These are phyloP conservation scores for Thymus quinquecostatus DNA, from an alignment of 257 asterid genomes.

Conservation along the genomic window DNA sequence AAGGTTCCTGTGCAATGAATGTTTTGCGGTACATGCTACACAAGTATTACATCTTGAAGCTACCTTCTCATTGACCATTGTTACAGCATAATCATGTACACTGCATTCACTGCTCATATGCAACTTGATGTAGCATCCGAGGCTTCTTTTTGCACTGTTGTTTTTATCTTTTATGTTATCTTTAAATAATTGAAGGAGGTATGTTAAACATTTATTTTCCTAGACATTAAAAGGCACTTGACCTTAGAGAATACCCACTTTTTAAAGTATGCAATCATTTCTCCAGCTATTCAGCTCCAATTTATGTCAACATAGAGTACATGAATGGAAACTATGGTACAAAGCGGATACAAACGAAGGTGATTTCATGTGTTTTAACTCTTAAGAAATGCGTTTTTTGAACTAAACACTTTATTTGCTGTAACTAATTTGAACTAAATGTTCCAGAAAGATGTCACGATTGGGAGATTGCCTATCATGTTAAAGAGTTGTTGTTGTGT, in stretches of 20 bases:
- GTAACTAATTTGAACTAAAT: conserved; percentile 22
- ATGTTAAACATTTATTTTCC: not conserved
- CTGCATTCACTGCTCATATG: conserved; percentile 14
- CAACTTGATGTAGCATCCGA: conserved; percentile 21
- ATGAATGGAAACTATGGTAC: conserved; percentile 44
- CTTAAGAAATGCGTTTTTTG: conserved; percentile 26
- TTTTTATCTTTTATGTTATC: not conserved
- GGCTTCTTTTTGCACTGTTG: not conserved
- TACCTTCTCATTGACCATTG: conserved; percentile 5
- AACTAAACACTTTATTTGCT: not conserved
- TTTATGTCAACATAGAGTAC: conserved; percentile 59
- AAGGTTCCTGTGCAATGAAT: not conserved
- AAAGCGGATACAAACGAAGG: conserved; percentile 34
- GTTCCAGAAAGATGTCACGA: conserved; percentile 51
- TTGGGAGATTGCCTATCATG: conserved; percentile 97
- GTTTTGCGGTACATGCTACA: too few species aligned
- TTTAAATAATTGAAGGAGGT: not conserved
- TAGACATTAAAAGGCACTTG: conserved; percentile 22
- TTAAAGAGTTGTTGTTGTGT: conserved; percentile 74
- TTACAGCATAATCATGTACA: conserved; percentile 5
- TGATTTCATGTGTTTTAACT: conserved; percentile 23
- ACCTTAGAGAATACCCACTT: conserved; percentile 10
- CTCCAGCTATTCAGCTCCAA: conserved; percentile 88
- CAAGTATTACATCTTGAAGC: not conserved
- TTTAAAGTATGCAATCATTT: conserved; percentile 28